phyloP scores from a whole-genome alignment of 2,329 filamentous ascomycete genomes.

The Dothistroma septosporum region DNA sequence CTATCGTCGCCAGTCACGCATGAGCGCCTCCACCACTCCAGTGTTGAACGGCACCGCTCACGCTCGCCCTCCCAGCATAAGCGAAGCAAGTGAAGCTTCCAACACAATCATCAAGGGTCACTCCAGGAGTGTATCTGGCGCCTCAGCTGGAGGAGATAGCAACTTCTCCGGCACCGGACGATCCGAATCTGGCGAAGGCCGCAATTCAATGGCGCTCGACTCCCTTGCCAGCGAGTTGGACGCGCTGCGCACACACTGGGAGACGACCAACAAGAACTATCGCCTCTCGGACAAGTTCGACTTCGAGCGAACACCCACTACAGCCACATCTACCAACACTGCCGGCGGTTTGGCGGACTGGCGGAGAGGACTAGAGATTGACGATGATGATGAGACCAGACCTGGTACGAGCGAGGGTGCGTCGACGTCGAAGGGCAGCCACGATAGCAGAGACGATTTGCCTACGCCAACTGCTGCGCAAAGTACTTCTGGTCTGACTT shows the following conservation, averaged over 20 bases:
- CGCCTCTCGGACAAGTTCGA: constrained; percentile 88
- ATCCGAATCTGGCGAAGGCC: constrained; percentile 18
- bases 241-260: constrained; percentile 85
- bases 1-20: constrained; percentile 72
- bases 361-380: constrained; percentile 68
- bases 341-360: constrained; percentile 69
- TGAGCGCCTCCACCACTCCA: constrained; percentile 29
- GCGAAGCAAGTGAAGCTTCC: constrained; percentile 37
- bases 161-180: constrained; percentile 42
- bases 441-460: constrained; percentile 5
- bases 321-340: constrained; percentile 5
- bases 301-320: constrained; percentile 45
- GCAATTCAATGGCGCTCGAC: constrained; percentile 57
- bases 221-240: constrained; percentile 90
- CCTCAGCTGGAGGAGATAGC: constrained; percentile 50
- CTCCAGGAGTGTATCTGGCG: constrained; percentile 55
- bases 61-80: constrained; percentile 40
- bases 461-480: constrained; percentile 11
- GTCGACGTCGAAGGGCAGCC: background rate
- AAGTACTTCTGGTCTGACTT: background rate
- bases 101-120: constrained; percentile 39
- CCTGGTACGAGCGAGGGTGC: constrained; percentile 9
- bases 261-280: constrained; percentile 92
- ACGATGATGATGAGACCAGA: constrained; percentile 26
- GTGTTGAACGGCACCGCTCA: constrained; percentile 31